These are phyloP conservation scores for Phytophthora sp. DNA, from an alignment of 352 stramenopile species.

Conservation along the genomic window DNA sequence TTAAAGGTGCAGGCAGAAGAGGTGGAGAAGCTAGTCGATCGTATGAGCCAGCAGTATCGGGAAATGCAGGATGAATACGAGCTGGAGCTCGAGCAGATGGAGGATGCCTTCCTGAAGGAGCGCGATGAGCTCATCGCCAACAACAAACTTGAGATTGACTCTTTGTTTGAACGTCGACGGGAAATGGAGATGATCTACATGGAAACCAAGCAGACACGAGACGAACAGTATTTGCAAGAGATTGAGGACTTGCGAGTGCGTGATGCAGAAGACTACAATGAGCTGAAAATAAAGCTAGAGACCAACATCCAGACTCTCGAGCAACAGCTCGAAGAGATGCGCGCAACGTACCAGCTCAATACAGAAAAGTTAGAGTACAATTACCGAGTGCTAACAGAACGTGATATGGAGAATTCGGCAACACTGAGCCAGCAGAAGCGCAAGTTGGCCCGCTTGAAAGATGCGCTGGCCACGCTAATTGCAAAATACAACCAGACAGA, in stretches of 20 bases:
- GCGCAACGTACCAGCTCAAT: conserved; percentile 95
- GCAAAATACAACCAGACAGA: conserved; percentile 94
- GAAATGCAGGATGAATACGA: conserved; percentile 95
- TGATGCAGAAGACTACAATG: conserved; percentile 95
- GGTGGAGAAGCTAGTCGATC: conserved; percentile 87
- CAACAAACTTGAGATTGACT: conserved; percentile 93
- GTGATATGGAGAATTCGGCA: conserved; percentile 95
- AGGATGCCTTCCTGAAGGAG: conserved; percentile 94
- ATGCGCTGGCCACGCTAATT: conserved; percentile 89
- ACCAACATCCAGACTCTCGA: conserved; percentile 96
- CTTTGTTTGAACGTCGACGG: conserved; percentile 90
- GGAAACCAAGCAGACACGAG: conserved; percentile 90
- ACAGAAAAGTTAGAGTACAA: conserved; percentile 98
- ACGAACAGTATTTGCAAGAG: conserved; percentile 91
- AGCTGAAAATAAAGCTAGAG: conserved; percentile 97
- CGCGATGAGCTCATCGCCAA: conserved; percentile 87
- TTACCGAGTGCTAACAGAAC: conserved; percentile 94
- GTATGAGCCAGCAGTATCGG: conserved; percentile 93
- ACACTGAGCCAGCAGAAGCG: conserved; percentile 94
- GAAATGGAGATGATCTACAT: conserved; percentile 96
- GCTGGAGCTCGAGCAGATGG: conserved; percentile 92
- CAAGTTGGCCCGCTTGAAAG: conserved; percentile 93
- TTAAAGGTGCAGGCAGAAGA: conserved; percentile 92
- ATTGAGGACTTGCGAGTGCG: conserved; percentile 92
- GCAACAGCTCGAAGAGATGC: conserved; percentile 96